phyloP scores from a whole-genome alignment of 148 eudicot species.

The Camellia granthamiana region DNA sequence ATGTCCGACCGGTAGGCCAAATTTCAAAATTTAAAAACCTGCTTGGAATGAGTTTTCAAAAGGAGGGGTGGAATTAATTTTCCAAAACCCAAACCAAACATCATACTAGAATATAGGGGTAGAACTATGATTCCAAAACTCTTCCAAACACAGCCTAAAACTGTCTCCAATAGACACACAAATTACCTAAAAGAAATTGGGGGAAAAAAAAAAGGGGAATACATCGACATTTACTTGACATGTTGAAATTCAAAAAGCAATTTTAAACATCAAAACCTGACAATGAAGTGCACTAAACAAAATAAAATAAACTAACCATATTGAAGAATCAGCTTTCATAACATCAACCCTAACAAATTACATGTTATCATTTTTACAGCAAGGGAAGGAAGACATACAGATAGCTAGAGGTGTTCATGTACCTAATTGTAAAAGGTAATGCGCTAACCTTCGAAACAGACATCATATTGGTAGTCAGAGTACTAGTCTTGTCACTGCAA shows the following conservation, averaged over 20 bases:
- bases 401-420: background rate
- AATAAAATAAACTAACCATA: background rate
- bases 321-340: background rate
- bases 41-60: too few relatives aligned
- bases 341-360: background rate
- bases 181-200: background rate
- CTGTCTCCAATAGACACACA: background rate
- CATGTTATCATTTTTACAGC: too few relatives aligned
- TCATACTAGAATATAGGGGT: too few relatives aligned
- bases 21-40: too few relatives aligned
- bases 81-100: too few relatives aligned
- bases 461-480: constrained; percentile 99
- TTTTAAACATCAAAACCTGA: background rate
- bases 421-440: background rate
- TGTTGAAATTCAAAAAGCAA: background rate
- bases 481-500: constrained; percentile 99
- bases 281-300: background rate
- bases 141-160: background rate
- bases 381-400: background rate
- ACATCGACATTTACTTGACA: background rate
- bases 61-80: too few relatives aligned
- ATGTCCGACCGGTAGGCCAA: too few relatives aligned
- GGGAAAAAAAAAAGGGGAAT: background rate
- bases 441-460: constrained; percentile 81
- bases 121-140: too few relatives aligned